Percentiles rank a stretch among this genome's conserved stretches.
These are phyloP conservation scores for Fraxinus sp. DNA, from an alignment of 305 asterid species.

Conservation along the genomic window DNA sequence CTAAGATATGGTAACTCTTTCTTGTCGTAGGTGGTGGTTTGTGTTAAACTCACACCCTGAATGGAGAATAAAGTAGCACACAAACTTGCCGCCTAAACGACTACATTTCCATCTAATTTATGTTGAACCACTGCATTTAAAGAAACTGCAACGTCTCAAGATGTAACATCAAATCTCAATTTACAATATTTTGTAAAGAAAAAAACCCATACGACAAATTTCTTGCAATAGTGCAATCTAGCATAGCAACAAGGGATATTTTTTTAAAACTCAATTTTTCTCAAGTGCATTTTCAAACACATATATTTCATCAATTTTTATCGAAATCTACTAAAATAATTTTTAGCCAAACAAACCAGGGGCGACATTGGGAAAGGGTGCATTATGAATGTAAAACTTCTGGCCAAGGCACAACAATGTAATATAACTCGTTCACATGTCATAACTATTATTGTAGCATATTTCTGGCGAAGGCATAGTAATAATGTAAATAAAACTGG, in stretches of 20 bases:
- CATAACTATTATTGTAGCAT: neutral
- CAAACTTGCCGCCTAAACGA: neutral
- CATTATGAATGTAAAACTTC: neutral
- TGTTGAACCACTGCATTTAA: neutral
- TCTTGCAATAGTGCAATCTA: neutral
- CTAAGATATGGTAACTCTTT: neutral
- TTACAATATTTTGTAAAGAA: neutral
- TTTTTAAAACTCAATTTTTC: neutral
- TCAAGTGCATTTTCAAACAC: neutral
- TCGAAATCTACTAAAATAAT: neutral
- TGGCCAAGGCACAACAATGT: neutral
- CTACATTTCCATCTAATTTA: neutral
- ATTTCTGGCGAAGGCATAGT: neutral
- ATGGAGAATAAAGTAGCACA: neutral
- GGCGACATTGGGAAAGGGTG: neutral
- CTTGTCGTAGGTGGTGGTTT: neutral
- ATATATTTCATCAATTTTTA: neutral
- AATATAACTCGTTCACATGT: neutral
- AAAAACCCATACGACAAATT: neutral
- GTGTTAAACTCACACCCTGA: neutral
- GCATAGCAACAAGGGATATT: neutral
- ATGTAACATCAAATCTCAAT: neutral
- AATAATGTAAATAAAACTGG: constrained; percentile 13
- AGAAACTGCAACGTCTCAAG: neutral
- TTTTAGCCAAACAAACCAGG: neutral